These are phyloP conservation scores for Hippophae rhamnoides DNA, from an alignment of 306 rosid genomes.

Conservation along the genomic window DNA sequence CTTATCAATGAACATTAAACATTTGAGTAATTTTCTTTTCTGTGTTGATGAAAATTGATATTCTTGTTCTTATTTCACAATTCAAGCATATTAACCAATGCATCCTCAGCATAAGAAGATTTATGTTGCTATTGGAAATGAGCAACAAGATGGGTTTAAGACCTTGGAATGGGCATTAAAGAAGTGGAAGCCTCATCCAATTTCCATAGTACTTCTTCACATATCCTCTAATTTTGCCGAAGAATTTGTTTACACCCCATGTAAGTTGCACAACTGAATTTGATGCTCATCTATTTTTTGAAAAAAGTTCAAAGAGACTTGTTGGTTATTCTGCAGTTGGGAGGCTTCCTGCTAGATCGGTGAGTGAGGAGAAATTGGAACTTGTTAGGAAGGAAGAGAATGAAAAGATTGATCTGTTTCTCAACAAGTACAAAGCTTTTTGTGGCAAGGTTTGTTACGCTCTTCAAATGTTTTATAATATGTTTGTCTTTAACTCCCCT, in stretches of 20 bases:
- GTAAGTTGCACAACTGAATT: slow-evolving; percentile 27
- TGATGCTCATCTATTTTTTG: not conserved
- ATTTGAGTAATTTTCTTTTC: too few species aligned
- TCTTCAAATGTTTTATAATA: slow-evolving; percentile 4
- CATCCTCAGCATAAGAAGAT: slow-evolving; percentile 30
- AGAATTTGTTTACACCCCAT: slow-evolving; percentile 64
- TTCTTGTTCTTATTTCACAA: not conserved
- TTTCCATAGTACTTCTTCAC: slow-evolving; percentile 66
- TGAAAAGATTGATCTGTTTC: slow-evolving; percentile 36
- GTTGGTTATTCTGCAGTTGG: slow-evolving; percentile 41
- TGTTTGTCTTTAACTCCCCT: not conserved
- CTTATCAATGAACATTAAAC: too few species aligned
- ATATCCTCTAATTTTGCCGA: slow-evolving; percentile 23
- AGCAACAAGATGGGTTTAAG: slow-evolving; percentile 54
- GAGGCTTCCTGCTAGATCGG: slow-evolving; percentile 68
- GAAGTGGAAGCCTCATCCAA: slow-evolving; percentile 61
- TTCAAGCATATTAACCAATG: not conserved
- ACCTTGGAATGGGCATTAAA: slow-evolving; percentile 62
- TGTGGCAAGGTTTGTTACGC: slow-evolving; percentile 51
- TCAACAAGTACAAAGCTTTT: slow-evolving; percentile 42
- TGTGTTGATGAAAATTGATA: too few species aligned
- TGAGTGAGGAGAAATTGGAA: slow-evolving; percentile 56
- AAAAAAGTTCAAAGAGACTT: too few species aligned
- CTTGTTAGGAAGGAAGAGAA: slow-evolving; percentile 41
- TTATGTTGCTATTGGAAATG: slow-evolving; percentile 67